Evolutionary conservation across 305 asterid genomes (phyloP).

Genomic region (Coffea humblotiana): DNA sequence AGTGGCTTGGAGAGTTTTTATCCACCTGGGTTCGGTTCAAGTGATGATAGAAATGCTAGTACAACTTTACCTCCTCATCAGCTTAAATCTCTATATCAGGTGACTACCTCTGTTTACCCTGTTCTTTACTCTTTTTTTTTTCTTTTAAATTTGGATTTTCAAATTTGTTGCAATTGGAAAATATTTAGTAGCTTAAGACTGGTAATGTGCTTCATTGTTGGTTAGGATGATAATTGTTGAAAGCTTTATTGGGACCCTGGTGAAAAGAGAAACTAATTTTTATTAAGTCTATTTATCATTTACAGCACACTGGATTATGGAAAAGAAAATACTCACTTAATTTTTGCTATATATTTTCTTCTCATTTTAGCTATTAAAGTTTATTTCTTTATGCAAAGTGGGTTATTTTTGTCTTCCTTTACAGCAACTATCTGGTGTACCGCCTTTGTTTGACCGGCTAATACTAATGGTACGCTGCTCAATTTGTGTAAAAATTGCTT

Average conservation of each 20-base stretch:
- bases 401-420: neutral
- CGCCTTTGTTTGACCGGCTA: slow-evolving; percentile 65
- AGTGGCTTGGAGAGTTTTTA: slow-evolving; percentile 86
- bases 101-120: slow-evolving; percentile 12
- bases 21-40: slow-evolving; percentile 56
- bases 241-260: neutral
- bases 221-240: neutral
- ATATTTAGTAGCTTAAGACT: neutral
- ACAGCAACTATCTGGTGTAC: slow-evolving; percentile 74
- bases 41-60: slow-evolving; percentile 29
- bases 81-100: slow-evolving; percentile 70
- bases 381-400: neutral
- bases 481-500: slow-evolving; percentile 10
- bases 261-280: neutral
- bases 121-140: neutral
- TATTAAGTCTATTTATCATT: neutral
- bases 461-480: slow-evolving; percentile 61
- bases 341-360: neutral
- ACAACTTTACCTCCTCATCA: slow-evolving; percentile 52
- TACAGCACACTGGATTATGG: neutral
- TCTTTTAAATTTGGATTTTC: neutral
- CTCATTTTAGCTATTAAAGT: neutral
- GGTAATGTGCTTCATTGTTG: neutral
- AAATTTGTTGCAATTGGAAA: too few relatives aligned
- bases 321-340: too few relatives aligned